Percentiles rank a stretch among this genome's conserved stretches.
phyloP scores from a whole-genome alignment of 257 asterid species.

The Sherardia arvensis region DNA sequence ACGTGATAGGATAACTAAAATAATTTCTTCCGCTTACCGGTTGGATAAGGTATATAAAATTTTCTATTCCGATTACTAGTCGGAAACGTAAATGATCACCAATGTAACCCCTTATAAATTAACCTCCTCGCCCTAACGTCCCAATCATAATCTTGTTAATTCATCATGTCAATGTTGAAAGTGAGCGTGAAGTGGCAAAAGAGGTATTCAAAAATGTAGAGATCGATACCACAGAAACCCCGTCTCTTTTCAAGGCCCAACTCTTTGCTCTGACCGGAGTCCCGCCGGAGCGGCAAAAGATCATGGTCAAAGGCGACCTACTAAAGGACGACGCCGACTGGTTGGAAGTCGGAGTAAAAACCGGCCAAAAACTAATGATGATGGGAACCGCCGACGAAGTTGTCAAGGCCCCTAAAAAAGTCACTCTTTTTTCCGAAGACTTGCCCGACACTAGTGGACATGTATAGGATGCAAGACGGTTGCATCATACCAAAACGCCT shows the following conservation, averaged over 20 bases:
- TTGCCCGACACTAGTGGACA: too few species aligned
- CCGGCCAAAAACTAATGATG: constrained; percentile 99
- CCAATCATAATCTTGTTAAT: not conserved
- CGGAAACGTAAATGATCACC: too few species aligned
- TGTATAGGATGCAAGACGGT: too few species aligned
- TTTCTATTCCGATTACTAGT: too few species aligned
- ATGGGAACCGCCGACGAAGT: constrained; percentile 99
- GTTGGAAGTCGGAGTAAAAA: constrained; percentile 82
- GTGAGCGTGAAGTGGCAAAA: constrained; percentile 99
- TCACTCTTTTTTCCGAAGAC: constrained; percentile 88
- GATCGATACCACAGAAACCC: constrained; percentile 82
- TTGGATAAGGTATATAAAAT: not conserved
- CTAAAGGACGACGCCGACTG: constrained; percentile 96
- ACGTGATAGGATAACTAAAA: too few species aligned
- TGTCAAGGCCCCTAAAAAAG: constrained; percentile 90
- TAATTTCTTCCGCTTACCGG: not conserved
- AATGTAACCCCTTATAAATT: not conserved
- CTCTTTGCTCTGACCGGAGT: constrained; percentile 92
- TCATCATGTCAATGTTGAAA: constrained; percentile 15
- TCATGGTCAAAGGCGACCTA: constrained; percentile 96
- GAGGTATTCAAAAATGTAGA: constrained; percentile 66
- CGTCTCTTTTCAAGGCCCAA: constrained; percentile 91
- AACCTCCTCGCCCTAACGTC: not conserved
- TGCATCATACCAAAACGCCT: too few species aligned
- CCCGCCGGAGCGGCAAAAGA: constrained; percentile 98